phyloP scores from a whole-genome alignment of 345 rosid genomes.

The Moricandia moricandioides region DNA sequence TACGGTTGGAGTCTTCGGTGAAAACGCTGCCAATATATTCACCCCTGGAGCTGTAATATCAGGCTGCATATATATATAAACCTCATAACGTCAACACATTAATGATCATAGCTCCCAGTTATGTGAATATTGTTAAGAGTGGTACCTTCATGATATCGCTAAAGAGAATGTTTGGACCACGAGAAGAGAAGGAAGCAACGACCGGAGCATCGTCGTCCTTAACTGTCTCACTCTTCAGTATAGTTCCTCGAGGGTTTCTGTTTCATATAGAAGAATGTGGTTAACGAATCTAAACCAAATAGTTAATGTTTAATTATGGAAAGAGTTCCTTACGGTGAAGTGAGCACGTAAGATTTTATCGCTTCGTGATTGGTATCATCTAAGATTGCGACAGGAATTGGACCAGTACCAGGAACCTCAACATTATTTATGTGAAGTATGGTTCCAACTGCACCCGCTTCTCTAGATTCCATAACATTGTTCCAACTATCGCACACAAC shows the following conservation, averaged over 20 bases:
- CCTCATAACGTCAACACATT: background rate
- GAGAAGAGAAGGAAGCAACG: constrained; percentile 46
- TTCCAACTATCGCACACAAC: constrained; percentile 18
- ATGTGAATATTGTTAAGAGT: background rate
- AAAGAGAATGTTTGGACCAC: constrained; percentile 46
- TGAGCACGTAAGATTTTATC: constrained; percentile 36
- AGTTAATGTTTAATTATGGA: background rate
- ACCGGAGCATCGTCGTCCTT: constrained; percentile 38
- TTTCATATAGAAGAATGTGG: background rate
- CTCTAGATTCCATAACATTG: background rate
- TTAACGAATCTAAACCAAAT: background rate
- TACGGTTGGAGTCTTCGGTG: constrained; percentile 21
- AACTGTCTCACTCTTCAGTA: constrained; percentile 37
- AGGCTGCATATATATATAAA: constrained; percentile 30
- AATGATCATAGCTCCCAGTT: too few relatives aligned
- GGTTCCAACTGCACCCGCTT: constrained; percentile 42
- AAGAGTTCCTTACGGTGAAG: constrained; percentile 29
- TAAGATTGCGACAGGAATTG: constrained; percentile 33
- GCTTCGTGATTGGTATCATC: constrained; percentile 11
- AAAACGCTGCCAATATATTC: constrained; percentile 43
- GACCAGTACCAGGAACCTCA: constrained; percentile 29
- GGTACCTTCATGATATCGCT: constrained; percentile 49
- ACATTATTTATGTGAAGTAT: constrained; percentile 16
- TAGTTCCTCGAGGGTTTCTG: constrained; percentile 36
- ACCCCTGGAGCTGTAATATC: constrained; percentile 47